Evolutionary conservation across 495 filamentous ascomycete species (phyloP).

Genomic region (Trichoderma gamsii): DNA sequence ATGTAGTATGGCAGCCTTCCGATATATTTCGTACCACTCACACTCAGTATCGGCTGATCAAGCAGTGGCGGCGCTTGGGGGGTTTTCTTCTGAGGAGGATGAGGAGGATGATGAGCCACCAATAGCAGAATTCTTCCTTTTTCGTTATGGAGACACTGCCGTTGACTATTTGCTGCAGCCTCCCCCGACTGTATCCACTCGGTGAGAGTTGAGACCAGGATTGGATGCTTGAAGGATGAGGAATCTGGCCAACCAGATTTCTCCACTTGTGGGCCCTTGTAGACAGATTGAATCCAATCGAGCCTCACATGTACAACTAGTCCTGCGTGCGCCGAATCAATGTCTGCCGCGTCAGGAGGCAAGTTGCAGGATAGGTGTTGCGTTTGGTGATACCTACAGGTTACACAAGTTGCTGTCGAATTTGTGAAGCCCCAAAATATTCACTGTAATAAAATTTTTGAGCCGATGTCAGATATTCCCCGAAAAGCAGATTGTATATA

Average conservation of each 20-base stretch:
- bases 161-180: constrained; percentile 4
- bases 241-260: background rate
- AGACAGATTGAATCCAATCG: background rate
- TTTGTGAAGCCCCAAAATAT: too few relatives aligned
- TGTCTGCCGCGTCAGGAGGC: too few relatives aligned
- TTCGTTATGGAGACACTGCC: background rate
- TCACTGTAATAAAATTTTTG: too few relatives aligned
- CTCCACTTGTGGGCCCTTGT: background rate
- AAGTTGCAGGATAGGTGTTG: too few relatives aligned
- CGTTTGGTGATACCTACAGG: too few relatives aligned
- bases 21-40: background rate
- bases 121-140: background rate
- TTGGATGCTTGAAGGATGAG: background rate
- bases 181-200: background rate
- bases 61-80: background rate
- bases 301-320: too few relatives aligned
- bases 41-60: background rate
- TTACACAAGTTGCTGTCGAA: too few relatives aligned
- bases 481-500: too few relatives aligned
- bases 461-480: too few relatives aligned
- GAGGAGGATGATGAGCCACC: background rate
- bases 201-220: constrained; percentile 1
- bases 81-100: background rate
- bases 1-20: too few relatives aligned
- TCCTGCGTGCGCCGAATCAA: background rate